These are phyloP conservation scores for Stipa capillata DNA, from an alignment of 176 grass and related monocot genomes.

Conservation along the genomic window DNA sequence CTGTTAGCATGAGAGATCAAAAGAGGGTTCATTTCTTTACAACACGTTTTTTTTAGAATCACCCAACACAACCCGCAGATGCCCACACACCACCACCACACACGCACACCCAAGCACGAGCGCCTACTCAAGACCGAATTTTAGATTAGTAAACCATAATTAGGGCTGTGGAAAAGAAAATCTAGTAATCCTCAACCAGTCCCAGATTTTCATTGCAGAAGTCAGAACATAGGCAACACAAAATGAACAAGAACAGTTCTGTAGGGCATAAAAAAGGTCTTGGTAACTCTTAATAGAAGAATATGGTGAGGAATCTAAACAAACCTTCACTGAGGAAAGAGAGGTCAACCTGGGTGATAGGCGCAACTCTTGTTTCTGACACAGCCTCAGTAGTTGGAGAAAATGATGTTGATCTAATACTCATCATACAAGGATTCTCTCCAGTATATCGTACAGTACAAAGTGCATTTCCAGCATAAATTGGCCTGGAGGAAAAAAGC, in stretches of 20 bases:
- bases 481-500: conserved; percentile 52
- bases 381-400: conserved; percentile 28
- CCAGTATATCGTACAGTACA: conserved; percentile 75
- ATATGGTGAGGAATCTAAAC: conserved; percentile 28
- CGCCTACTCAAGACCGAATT: neutral
- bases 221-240: neutral
- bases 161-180: neutral
- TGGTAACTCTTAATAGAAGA: conserved; percentile 13
- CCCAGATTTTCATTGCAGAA: neutral
- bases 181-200: neutral
- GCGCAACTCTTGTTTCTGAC: conserved; percentile 46
- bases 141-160: neutral
- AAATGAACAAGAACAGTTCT: neutral
- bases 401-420: conserved; percentile 89
- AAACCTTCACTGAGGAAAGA: conserved; percentile 88
- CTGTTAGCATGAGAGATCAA: neutral
- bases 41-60: too few species aligned
- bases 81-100: neutral
- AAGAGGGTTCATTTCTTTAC: neutral
- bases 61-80: too few species aligned
- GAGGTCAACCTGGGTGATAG: conserved; percentile 80
- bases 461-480: conserved; percentile 99
- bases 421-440: conserved; percentile 75
- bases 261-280: neutral
- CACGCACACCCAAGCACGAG: neutral